These are phyloP conservation scores for Punctularia strigosozonata DNA, from an alignment of 768 basidiomycete genomes.

Conservation along the genomic window DNA sequence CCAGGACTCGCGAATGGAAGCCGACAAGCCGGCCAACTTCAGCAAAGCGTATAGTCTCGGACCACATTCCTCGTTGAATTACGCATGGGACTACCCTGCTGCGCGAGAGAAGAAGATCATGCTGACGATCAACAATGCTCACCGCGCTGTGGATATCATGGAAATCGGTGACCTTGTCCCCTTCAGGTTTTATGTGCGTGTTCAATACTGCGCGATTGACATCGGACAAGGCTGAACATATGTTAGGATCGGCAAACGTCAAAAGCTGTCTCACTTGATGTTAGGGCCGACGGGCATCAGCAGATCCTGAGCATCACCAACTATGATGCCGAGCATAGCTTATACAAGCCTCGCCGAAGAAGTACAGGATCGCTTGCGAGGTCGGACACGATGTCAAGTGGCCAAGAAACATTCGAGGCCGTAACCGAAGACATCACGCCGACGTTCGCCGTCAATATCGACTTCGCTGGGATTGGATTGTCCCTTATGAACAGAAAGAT, in stretches of 20 bases:
- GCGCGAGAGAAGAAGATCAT: constrained; percentile 69
- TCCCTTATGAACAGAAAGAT: constrained; percentile 83
- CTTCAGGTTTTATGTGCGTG: constrained; percentile 69
- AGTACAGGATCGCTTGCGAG: constrained; percentile 37
- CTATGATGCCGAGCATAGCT: constrained; percentile 74
- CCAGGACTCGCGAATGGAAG: constrained; percentile 29
- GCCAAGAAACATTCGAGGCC: constrained; percentile 73
- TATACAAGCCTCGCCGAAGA: constrained; percentile 72
- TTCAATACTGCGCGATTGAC: background rate
- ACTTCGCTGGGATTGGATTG: constrained; percentile 84
- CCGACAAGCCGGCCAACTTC: constrained; percentile 27
- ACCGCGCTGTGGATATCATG: constrained; percentile 76
- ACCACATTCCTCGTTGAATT: constrained; percentile 43
- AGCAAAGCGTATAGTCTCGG: constrained; percentile 42
- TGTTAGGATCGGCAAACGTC: constrained; percentile 40
- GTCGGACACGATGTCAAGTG: constrained; percentile 61
- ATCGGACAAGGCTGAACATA: background rate
- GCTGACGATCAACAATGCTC: constrained; percentile 47
- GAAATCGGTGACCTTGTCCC: constrained; percentile 91
- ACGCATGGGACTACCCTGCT: constrained; percentile 93
- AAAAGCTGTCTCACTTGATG: constrained; percentile 77
- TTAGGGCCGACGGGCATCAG: constrained; percentile 77
- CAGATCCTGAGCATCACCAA: constrained; percentile 82
- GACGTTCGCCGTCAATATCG: constrained; percentile 53
- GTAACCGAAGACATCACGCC: constrained; percentile 63